Conservation (phyloP, 1,139 yeast genomes). For the Lodderomyces pseudojiufengensis region DNA sequence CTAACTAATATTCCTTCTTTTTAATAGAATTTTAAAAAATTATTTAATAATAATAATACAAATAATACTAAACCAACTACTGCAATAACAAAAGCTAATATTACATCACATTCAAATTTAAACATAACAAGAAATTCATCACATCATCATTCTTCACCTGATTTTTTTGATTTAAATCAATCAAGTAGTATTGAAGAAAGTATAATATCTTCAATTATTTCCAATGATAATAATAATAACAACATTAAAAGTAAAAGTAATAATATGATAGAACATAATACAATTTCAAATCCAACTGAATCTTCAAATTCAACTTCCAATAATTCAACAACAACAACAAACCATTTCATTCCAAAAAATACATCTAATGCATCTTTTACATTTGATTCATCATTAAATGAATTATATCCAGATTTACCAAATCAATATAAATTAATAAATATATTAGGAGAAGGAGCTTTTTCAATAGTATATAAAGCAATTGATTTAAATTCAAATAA, state of each 20-base stretch:
- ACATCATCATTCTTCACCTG: constrained; percentile 7
- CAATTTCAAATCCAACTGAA: neutral
- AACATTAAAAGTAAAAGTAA: neutral
- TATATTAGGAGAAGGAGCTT: constrained; percentile 80
- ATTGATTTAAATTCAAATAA: constrained; percentile 27
- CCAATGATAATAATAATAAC: constrained; percentile 5
- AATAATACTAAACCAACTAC: constrained; percentile 9
- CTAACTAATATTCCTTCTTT: constrained; percentile 6
- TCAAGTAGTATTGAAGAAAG: neutral
- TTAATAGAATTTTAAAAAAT: constrained; percentile 10
- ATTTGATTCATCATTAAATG: constrained; percentile 13
- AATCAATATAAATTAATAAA: constrained; percentile 20
- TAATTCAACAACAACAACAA: constrained; percentile 2
- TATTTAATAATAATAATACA: constrained; percentile 6
- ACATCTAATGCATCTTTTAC: constrained; percentile 9
- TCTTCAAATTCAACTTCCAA: constrained; percentile 4
- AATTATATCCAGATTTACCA: constrained; percentile 24
- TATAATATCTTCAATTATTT: constrained; percentile 4
- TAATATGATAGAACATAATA: neutral
- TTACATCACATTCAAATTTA: constrained; percentile 8
- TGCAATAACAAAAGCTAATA: constrained; percentile 10
- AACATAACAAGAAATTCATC: constrained; percentile 1
- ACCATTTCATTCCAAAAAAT: neutral
- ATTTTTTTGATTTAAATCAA: neutral
- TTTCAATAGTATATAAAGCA: constrained; percentile 82